Conservation (phyloP, 2,329 filamentous ascomycete species). For the Cyphellophora europaea region DNA sequence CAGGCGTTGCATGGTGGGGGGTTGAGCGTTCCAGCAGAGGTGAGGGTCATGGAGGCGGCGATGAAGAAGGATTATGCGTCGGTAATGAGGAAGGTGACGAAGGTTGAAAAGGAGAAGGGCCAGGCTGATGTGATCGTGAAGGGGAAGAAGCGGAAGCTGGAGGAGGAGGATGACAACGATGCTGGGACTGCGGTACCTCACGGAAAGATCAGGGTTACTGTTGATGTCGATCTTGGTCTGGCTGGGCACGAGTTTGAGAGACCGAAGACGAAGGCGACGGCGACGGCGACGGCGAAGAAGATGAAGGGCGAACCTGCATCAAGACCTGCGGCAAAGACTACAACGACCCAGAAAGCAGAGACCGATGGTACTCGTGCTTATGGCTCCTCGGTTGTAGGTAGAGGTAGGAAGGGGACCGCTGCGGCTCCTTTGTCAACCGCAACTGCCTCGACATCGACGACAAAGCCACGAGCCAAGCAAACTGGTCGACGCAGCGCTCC, state of each 20-base stretch:
- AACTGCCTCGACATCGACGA: no score
- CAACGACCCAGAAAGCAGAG: no score
- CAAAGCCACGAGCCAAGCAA: no score
- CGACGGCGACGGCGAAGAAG: slow-evolving; percentile 2
- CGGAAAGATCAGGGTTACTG: slow-evolving; percentile 2
- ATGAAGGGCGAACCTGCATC: neutral
- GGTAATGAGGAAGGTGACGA: slow-evolving; percentile 30
- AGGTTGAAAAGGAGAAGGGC: slow-evolving; percentile 3
- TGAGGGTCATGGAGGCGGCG: slow-evolving; percentile 42
- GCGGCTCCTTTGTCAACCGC: no score
- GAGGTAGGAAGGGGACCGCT: no score
- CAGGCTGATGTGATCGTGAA: slow-evolving; percentile 1
- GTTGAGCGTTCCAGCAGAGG: slow-evolving; percentile 40
- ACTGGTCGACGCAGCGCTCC: no score
- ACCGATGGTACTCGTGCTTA: no score
- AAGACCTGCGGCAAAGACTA: no score
- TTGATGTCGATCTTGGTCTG: slow-evolving; percentile 3
- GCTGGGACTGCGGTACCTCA: neutral
- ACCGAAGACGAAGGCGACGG: slow-evolving; percentile 4
- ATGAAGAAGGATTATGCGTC: slow-evolving; percentile 46
- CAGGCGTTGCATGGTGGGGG: slow-evolving; percentile 43
- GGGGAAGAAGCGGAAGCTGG: slow-evolving; percentile 8
- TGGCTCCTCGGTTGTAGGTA: no score
- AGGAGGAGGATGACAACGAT: slow-evolving; percentile 3
- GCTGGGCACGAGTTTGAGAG: no score